Conservation (phyloP, 2,329 filamentous ascomycete species). For the Colletotrichum orchidophilum region DNA sequence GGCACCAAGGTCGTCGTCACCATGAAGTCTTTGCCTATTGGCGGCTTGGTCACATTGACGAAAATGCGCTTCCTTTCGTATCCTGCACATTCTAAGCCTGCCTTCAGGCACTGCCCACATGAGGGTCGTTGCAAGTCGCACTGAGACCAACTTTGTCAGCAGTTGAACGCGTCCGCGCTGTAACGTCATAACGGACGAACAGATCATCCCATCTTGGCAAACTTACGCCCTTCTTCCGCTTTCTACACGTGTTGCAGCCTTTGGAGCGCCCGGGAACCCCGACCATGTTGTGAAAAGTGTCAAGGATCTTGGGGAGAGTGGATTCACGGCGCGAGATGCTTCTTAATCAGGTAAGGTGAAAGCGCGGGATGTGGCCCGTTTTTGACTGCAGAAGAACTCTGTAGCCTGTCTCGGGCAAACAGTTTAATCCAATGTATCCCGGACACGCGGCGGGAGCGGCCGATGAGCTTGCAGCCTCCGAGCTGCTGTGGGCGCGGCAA, state of each 20-base stretch:
- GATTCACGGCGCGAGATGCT: slow-evolving; percentile 17
- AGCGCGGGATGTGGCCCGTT: not conserved
- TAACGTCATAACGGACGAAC: not conserved
- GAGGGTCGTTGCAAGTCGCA: slow-evolving; percentile 34
- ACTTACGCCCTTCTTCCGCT: slow-evolving; percentile 36
- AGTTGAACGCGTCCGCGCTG: not conserved
- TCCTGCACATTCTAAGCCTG: slow-evolving; percentile 30
- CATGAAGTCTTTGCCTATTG: not conserved
- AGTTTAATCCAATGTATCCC: not conserved
- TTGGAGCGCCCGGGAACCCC: slow-evolving; percentile 36
- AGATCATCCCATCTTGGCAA: not conserved
- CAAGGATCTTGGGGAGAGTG: not conserved
- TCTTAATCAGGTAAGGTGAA: slow-evolving; percentile 11
- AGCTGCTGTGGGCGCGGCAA: not conserved
- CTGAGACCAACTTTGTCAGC: slow-evolving; percentile 12
- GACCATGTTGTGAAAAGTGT: slow-evolving; percentile 24
- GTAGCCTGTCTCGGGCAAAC: not conserved
- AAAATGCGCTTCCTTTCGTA: slow-evolving; percentile 35
- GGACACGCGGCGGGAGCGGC: not conserved
- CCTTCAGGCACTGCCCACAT: slow-evolving; percentile 35
- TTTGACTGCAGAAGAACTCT: not conserved
- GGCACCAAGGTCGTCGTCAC: not conserved
- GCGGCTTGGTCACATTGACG: slow-evolving; percentile 27
- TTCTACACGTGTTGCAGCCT: slow-evolving; percentile 35
- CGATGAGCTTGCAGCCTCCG: not conserved